phyloP scores from a whole-genome alignment of 768 basidiomycete species.

The Lactarius indigo region DNA sequence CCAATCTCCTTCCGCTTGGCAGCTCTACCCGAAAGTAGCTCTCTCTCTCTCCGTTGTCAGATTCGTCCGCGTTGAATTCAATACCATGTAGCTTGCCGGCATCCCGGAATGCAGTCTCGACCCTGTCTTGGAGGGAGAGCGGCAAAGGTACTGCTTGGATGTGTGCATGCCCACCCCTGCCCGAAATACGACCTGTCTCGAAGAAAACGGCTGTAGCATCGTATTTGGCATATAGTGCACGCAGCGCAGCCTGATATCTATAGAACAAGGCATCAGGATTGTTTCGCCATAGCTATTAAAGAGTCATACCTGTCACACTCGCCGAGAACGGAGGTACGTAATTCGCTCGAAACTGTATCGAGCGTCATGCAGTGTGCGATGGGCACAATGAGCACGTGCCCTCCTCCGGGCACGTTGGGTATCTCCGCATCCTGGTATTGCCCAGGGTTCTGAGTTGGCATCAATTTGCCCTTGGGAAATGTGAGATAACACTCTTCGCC shows the following conservation, averaged over 20 bases:
- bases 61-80: constrained; percentile 68
- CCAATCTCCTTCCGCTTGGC: constrained; percentile 79
- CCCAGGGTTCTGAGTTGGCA: constrained; percentile 65
- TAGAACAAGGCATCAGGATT: background rate
- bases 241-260: constrained; percentile 79
- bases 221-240: constrained; percentile 66
- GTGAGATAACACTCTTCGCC: constrained; percentile 93
- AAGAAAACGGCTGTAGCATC: constrained; percentile 71
- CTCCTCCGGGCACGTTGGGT: constrained; percentile 80
- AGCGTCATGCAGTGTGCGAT: constrained; percentile 93
- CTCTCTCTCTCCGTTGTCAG: constrained; percentile 52
- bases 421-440: constrained; percentile 37
- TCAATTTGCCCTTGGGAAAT: constrained; percentile 92
- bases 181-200: constrained; percentile 79
- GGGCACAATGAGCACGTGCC: constrained; percentile 91
- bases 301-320: constrained; percentile 70
- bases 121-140: constrained; percentile 49
- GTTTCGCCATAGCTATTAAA: background rate
- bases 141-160: constrained; percentile 84
- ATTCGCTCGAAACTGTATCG: constrained; percentile 73
- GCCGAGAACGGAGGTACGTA: constrained; percentile 66
- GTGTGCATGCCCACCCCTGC: constrained; percentile 93
- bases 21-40: constrained; percentile 92
- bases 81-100: constrained; percentile 66
- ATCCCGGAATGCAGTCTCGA: constrained; percentile 68